phyloP scores from a whole-genome alignment of 768 basidiomycete genomes.

The Jaapia argillacea region DNA sequence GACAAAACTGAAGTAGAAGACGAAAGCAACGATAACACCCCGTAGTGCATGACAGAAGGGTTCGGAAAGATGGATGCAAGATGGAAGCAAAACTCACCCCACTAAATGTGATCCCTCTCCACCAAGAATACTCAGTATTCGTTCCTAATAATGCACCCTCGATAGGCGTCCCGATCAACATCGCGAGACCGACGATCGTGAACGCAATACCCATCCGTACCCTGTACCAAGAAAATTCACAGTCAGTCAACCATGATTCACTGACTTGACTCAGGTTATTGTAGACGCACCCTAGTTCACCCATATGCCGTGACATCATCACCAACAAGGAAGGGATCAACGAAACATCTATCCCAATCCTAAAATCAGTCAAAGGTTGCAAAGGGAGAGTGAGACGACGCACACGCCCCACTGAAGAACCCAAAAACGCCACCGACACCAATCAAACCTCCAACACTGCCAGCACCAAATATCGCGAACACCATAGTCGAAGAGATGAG shows the following conservation, averaged over 20 bases:
- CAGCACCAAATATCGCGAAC: conserved; percentile 33
- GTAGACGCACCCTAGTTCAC: conserved; percentile 48
- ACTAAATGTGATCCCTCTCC: conserved; percentile 12
- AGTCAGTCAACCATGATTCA: no score
- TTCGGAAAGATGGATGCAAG: neutral
- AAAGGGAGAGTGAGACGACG: conserved; percentile 6
- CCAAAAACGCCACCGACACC: conserved; percentile 33
- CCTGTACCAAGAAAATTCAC: no score
- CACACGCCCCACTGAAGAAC: conserved; percentile 35
- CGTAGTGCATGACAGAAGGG: neutral
- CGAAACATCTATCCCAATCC: no score
- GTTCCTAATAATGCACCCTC: conserved; percentile 13
- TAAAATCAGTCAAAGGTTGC: conserved; percentile 2
- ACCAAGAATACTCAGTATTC: conserved; percentile 8
- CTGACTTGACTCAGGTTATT: no score
- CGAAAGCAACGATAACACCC: neutral
- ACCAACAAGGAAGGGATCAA: conserved; percentile 31
- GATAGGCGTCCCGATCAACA: conserved; percentile 14
- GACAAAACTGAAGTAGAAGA: neutral
- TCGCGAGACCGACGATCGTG: conserved; percentile 11
- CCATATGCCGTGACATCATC: conserved; percentile 30
- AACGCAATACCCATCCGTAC: conserved; percentile 15
- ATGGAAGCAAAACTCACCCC: conserved; percentile 9
- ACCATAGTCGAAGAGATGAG: conserved; percentile 24
- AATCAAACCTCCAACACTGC: conserved; percentile 22